Evolutionary conservation across 352 stramenopile genomes (phyloP), one percentile per base, ranked within the genome.

Genomic region (Phytophthora rubi): DNA sequence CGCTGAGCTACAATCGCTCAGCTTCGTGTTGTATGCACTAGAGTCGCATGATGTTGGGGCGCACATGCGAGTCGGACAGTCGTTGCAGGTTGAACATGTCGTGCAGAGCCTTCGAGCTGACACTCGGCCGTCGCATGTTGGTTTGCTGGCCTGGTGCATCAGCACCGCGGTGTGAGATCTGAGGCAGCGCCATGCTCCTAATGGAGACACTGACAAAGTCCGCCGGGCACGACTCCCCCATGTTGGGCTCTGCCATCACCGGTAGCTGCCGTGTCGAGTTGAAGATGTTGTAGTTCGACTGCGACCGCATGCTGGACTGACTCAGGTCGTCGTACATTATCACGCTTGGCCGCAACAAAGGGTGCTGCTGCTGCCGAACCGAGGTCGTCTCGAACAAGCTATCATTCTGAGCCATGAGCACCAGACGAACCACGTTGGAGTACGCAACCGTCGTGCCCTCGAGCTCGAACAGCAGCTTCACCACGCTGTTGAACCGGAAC

Each of bases 401-500:
- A 5, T 75, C 61, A n/a, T 56, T 71, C 60, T 75, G 66, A 6
- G 62, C 77, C 48, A 86, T 70, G 1, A 49, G 33, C 13, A 88
- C 69, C 45, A 91, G 63, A 13, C 71, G 63, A 6, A 79, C 42
- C 21, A 91, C 80, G 44, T 89, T 78, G 8, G 44, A 44, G 55
- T 83, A 85, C 63, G 80, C 63, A 35, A 90, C 68, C 0, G 51
- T 68, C 32, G 69, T 79, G 18, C 65, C 76, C 30, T 76, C 39
- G 0, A 90, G 58, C 16, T 70, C 35, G 32, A 90, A 90, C 12
- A 91, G 52, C 35, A 91, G 58, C 71, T 84, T 81, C 5, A 83
- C 78, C 54, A 91, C 80, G 21, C 69, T 83, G 62, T 89, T 87
- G 68, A 91, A 91, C 16, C 79, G 80, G n/a, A 81, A 89, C 18